phyloP scores from a whole-genome alignment of 768 basidiomycete species.

The Hericium erinaceus region DNA sequence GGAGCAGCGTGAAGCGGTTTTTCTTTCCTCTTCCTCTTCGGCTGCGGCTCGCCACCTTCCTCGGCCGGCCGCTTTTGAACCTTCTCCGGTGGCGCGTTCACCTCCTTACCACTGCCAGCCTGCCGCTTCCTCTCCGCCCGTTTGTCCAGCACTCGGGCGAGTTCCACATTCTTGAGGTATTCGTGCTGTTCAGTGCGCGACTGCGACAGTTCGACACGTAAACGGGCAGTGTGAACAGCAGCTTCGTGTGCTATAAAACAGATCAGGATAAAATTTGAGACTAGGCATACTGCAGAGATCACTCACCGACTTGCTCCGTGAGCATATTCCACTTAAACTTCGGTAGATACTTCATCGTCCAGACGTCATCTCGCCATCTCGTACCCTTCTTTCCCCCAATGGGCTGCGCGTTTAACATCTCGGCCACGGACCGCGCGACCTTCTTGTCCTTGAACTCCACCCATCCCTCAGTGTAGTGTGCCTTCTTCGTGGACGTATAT shows the following conservation, averaged over 20 bases:
- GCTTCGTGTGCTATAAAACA: slow-evolving; percentile 74
- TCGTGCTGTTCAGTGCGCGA: slow-evolving; percentile 85
- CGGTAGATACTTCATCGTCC: slow-evolving; percentile 99
- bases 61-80: background rate
- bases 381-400: slow-evolving; percentile 91
- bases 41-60: background rate
- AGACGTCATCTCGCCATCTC: slow-evolving; percentile 92
- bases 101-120: slow-evolving; percentile 16
- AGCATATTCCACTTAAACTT: slow-evolving; percentile 99
- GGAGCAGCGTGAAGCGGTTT: slow-evolving; percentile 4
- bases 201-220: slow-evolving; percentile 87
- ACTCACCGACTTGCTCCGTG: slow-evolving; percentile 94
- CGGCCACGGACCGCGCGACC: slow-evolving; percentile 81
- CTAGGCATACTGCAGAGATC: background rate
- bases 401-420: slow-evolving; percentile 91
- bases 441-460: slow-evolving; percentile 95
- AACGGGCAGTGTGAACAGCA: slow-evolving; percentile 74
- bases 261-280: background rate
- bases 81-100: slow-evolving; percentile 1
- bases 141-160: slow-evolving; percentile 78
- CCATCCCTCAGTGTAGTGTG: slow-evolving; percentile 95
- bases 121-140: slow-evolving; percentile 49
- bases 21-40: background rate
- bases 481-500: slow-evolving; percentile 73
- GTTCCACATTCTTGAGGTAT: slow-evolving; percentile 90